Base-by-base conservation (phyloP, 2,329 filamentous ascomycete genomes). In the Teratosphaeria zuluensis region DNA sequence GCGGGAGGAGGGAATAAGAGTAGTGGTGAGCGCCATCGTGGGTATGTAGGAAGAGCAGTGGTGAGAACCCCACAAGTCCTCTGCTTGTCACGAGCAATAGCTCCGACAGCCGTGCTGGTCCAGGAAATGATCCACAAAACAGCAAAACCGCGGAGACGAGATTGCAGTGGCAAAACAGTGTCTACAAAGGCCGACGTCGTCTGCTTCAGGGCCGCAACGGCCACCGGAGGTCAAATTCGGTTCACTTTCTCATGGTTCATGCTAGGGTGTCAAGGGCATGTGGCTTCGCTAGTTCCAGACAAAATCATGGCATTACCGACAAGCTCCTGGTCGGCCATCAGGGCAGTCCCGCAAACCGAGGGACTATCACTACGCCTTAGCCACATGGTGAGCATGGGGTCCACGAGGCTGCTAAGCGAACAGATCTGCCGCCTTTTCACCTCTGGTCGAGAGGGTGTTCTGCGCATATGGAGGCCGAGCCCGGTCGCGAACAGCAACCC, bases 341-440 rank as follows among this genome's bases (percentile, higher is more conserved):
- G 42, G 19, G 42, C 42, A n/a, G 35, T 42, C 2, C 35, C 35
- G 35, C 12, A 14, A 16, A 42, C 35, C 35, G 42, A 48, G n/a
- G 42, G 42, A 21, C 19, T 11, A 48, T 48, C 42, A 21, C 42
- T 48, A 48, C 9, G 52, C 52, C 12, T 53, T 9, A 31, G 28
- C 28, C 52, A 53, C 52, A 53, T 53, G 52, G 52, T 21, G 16
- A 4, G 52, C 52, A 53, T 32, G 52, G 52, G 28, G 52, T 53
- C 52, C 52, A 53, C 52, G 52, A 53, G 52, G 52, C 52, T 31
- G 52, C n/a, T 48, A 48, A 48, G 42, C 42, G 42, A 48, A 48
- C 42, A 48, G 42, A 48, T 48, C 42, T 48, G 42, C 42, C 42
- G 19, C 42, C n/a, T n/a, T 48, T n/a, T 48, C 42, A 24, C 19